Evolutionary conservation across 352 stramenopile species (phyloP).

Genomic region (Phytophthora cryptogea): DNA sequence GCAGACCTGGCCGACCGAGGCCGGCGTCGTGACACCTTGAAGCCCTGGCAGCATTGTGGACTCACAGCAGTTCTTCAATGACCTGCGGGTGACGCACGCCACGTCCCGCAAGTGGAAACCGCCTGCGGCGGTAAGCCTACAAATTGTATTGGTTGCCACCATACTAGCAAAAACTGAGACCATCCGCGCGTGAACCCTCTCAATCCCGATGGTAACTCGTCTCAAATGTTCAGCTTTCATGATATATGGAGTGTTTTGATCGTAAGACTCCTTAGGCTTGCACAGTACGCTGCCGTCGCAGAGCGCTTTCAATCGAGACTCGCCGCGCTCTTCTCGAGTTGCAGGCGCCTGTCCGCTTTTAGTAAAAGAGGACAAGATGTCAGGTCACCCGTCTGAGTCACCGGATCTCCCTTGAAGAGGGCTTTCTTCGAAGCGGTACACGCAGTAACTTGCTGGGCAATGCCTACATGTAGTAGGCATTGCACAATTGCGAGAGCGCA

Average conservation of each 20-base stretch:
- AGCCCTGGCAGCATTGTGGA: conserved; percentile 13
- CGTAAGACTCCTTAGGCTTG: neutral
- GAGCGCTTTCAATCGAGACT: neutral
- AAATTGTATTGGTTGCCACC: neutral
- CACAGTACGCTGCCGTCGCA: neutral
- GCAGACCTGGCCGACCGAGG: conserved; percentile 1
- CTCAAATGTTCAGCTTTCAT: conserved; percentile 1
- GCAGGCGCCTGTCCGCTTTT: neutral
- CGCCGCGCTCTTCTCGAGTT: too few species aligned
- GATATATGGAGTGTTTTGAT: neutral
- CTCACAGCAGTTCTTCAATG: conserved; percentile 26
- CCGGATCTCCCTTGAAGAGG: conserved; percentile 20
- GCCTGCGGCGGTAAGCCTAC: neutral
- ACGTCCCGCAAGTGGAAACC: neutral
- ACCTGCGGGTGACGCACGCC: conserved; percentile 25
- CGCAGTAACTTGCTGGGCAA: too few species aligned
- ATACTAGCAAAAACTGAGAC: conserved; percentile 35
- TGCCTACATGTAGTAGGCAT: too few species aligned
- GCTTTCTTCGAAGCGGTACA: conserved; percentile 12
- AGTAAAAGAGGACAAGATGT: neutral
- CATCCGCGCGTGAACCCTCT: conserved; percentile 22
- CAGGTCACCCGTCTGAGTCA: conserved; percentile 7
- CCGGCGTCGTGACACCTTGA: conserved; percentile 22
- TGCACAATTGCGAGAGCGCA: neutral
- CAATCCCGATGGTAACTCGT: conserved; percentile 8